phyloP scores from a whole-genome alignment of 192 early-diverging fungal genomes.

The Entomortierella chlamydospora region DNA sequence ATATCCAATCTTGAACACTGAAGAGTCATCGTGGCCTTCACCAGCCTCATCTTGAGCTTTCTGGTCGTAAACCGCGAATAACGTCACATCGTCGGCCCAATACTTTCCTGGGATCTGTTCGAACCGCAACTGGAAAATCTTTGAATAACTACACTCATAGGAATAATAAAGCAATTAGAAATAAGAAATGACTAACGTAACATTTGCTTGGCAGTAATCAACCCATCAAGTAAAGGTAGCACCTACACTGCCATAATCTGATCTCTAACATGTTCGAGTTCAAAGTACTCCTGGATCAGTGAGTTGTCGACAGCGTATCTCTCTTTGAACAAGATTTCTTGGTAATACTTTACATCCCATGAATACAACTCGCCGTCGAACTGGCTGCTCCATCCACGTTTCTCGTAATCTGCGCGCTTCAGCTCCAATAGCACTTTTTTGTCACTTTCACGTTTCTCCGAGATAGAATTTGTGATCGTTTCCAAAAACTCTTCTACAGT shows the following conservation, averaged over 20 bases:
- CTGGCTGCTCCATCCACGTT: slow-evolving; percentile 59
- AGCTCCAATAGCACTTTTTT: slow-evolving; percentile 67
- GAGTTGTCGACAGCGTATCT: slow-evolving; percentile 83
- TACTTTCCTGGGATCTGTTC: slow-evolving; percentile 66
- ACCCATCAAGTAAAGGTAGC: no score
- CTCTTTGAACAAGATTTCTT: slow-evolving; percentile 76
- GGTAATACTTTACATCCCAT: slow-evolving; percentile 85
- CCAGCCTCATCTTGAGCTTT: slow-evolving; percentile 57
- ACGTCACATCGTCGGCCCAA: slow-evolving; percentile 86
- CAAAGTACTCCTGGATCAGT: slow-evolving; percentile 84
- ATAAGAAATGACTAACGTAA: background rate
- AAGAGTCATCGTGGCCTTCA: slow-evolving; percentile 11
- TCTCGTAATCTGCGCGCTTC: slow-evolving; percentile 64
- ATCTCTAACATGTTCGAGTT: slow-evolving; percentile 65
- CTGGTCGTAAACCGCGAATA: slow-evolving; percentile 82
- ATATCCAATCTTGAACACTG: slow-evolving; percentile 46
- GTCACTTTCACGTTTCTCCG: slow-evolving; percentile 69
- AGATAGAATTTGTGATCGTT: slow-evolving; percentile 68
- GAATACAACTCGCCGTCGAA: slow-evolving; percentile 72
- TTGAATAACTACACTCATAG: slow-evolving; percentile 73
- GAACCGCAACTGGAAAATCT: slow-evolving; percentile 77
- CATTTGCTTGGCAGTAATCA: slow-evolving; percentile 17
- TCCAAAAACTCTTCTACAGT: slow-evolving; percentile 74
- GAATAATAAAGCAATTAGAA: slow-evolving; percentile 13
- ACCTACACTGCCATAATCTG: slow-evolving; percentile 55